phyloP scores from a whole-genome alignment of 306 rosid genomes.

The Morella rubra region DNA sequence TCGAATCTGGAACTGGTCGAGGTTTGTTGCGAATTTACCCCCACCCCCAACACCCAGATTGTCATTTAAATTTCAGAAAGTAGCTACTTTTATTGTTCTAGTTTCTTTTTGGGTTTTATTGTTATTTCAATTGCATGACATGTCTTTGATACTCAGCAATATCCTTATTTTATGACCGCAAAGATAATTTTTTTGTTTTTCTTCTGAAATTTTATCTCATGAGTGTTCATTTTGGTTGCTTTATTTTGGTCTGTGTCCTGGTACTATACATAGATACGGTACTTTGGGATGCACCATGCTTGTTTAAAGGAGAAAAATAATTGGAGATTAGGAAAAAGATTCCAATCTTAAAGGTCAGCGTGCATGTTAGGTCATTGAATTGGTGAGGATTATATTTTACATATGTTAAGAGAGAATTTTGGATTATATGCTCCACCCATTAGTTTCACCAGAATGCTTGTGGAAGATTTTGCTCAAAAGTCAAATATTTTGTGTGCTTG shows the following conservation, averaged over 20 bases:
- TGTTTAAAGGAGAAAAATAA: not conserved
- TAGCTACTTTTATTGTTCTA: not conserved
- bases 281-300: not conserved
- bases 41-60: too few species aligned
- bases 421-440: not conserved
- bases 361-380: not conserved
- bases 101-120: not conserved
- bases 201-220: too few species aligned
- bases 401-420: not conserved
- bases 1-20: too few species aligned
- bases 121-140: not conserved
- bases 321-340: too few species aligned
- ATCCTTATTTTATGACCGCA: too few species aligned
- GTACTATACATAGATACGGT: too few species aligned
- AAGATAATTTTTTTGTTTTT: too few species aligned
- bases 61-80: too few species aligned
- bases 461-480: not conserved
- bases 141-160: not conserved
- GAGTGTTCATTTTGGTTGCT: not conserved
- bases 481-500: not conserved
- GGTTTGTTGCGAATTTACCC: not conserved
- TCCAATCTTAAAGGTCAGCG: too few species aligned
- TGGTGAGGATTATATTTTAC: too few species aligned
- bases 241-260: not conserved
- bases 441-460: not conserved